Conservation (phyloP, 345 rosid genomes). For the Cardamine occulta region DNA sequence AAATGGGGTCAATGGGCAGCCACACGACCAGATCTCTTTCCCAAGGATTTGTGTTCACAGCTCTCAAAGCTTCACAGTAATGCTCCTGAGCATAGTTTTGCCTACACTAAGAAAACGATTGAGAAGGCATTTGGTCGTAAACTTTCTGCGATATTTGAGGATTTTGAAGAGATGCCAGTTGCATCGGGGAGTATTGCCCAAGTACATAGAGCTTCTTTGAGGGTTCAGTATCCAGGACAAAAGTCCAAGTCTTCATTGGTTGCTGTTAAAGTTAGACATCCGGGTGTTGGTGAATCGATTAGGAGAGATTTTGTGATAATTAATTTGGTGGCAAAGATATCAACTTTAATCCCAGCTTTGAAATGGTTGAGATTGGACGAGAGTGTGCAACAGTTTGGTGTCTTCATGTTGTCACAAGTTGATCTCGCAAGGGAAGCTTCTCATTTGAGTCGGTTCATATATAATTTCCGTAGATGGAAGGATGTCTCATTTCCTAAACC, state of each 20-base stretch:
- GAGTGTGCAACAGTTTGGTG: conserved; percentile 95
- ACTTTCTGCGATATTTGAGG: conserved; percentile 78
- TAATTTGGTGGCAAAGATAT: conserved; percentile 73
- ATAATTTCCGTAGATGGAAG: conserved; percentile 94
- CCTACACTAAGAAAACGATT: conserved; percentile 76
- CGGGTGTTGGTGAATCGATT: conserved; percentile 97
- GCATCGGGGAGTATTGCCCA: conserved; percentile 99
- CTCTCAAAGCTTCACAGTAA: conserved; percentile 90
- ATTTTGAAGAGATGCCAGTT: conserved; percentile 88
- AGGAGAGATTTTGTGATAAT: conserved; percentile 90
- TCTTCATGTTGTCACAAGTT: conserved; percentile 99
- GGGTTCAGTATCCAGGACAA: conserved; percentile 80
- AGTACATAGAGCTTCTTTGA: conserved; percentile 92
- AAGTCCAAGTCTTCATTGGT: conserved; percentile 73
- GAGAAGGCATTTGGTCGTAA: conserved; percentile 95
- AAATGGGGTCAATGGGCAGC: conserved; percentile 99
- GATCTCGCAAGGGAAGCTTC: conserved; percentile 99
- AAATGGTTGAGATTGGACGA: conserved; percentile 97
- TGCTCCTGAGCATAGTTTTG: conserved; percentile 93
- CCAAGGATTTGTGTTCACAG: conserved; percentile 82
- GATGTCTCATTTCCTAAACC: conserved; percentile 99
- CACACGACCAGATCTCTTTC: conserved; percentile 94
- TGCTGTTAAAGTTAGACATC: conserved; percentile 99
- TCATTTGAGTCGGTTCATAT: conserved; percentile 88
- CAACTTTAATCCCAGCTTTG: conserved; percentile 72